Percentiles rank a stretch among this genome's conserved stretches.
Conservation (phyloP, 176 grass and related monocot species). For the Raddia guianensis region DNA sequence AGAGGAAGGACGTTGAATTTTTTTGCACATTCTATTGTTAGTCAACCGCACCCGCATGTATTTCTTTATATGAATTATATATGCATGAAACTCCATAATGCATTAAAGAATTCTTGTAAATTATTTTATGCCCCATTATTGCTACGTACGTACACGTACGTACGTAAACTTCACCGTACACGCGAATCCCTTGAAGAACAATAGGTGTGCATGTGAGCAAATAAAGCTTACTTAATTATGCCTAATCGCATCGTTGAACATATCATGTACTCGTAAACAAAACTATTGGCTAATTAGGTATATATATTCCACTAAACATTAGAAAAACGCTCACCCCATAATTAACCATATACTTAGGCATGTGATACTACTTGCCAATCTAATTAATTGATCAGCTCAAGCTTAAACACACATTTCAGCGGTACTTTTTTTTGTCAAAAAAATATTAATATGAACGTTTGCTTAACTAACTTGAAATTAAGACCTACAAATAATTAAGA, state of each 20-base stretch:
- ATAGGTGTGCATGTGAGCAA: background rate
- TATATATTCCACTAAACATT: background rate
- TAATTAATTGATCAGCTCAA: background rate
- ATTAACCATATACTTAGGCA: background rate
- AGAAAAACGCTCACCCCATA: background rate
- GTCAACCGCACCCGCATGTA: background rate
- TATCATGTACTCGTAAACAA: background rate
- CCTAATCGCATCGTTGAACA: background rate
- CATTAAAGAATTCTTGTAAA: background rate
- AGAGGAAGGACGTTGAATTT: background rate
- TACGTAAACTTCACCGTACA: constrained; percentile 10
- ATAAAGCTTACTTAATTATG: background rate
- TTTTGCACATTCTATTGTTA: background rate
- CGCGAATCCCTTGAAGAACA: background rate
- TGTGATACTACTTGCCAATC: background rate
- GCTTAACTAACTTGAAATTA: background rate
- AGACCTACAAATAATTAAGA: background rate
- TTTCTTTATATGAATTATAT: background rate
- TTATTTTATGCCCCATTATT: background rate
- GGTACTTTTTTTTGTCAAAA: background rate
- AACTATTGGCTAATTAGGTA: background rate
- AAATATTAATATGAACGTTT: background rate
- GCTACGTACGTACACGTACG: background rate
- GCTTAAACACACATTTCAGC: background rate
- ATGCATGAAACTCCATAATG: background rate